Base-by-base conservation (phyloP, 1,284 basidiomycete species). In the Leccinum ponderosum region DNA sequence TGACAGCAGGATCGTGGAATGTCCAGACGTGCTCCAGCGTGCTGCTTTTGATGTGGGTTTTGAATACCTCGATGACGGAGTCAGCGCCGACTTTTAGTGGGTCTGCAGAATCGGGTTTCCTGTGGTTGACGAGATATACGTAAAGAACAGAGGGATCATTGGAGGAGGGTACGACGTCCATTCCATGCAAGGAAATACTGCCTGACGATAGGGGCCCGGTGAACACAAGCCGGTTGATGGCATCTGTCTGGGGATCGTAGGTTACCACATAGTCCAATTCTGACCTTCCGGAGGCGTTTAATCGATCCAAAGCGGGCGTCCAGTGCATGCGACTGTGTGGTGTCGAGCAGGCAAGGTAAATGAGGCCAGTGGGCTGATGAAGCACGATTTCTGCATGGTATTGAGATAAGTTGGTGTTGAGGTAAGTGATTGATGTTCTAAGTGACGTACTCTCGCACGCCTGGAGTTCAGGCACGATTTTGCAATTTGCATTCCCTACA, bases 321-420 rank as follows among this genome's bases (percentile, higher is more conserved):
- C 90, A 93, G 53, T 79, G 73, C 1, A 70, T 57, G 14, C 89
- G 82, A 31, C 76, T 79, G 3, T 70, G 69, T 2, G 77, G 83
- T 0, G 80, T 81, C 2, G 89, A 89, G 67, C 91, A 92, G 9
- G 88, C 88, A 8, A 90, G 79, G 69, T 89, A 92, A n/a, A 92
- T 63, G 9, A 84, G 64, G 33, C 87, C 87, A 2, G 80, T 81
- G 2, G 82, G 77, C 53, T 82, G 75, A 62, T 87, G 84, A 8
- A 87, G 71, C 5, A 86, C 77, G 42, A 83, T 71, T 70, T 88
- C 87, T 88, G 65, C 12, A 31, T n/a, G 37, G 33, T 48, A 44
- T 44, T 7, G 14, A 14, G 35, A 11, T n/a, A 6, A 27, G 50
- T 29, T 25, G 29, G 27, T 22, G 11, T 20, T 22, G 29, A 25